Conservation (phyloP, 2,329 filamentous ascomycete genomes). For the Mollisiaceae sp. region DNA sequence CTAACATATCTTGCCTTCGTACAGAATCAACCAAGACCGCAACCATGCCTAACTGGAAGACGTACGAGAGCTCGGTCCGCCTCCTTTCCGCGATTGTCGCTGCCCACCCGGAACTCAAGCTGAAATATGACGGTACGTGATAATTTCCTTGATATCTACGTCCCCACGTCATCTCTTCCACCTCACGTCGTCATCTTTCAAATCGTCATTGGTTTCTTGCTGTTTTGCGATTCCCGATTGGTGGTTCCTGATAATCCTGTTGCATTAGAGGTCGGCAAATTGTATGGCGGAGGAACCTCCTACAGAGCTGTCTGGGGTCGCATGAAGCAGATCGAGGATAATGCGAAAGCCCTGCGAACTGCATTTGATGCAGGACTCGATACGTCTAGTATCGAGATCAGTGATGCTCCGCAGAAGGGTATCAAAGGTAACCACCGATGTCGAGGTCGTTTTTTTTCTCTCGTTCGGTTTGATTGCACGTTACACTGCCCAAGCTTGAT, state of each 20-base stretch:
- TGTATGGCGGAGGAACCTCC: constrained; percentile 32
- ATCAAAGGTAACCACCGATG: constrained; percentile 24
- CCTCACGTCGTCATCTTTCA: neutral
- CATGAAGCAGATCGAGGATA: constrained; percentile 30
- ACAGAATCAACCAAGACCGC: constrained; percentile 18
- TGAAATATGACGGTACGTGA: constrained; percentile 66
- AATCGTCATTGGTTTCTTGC: neutral
- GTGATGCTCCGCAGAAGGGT: constrained; percentile 10
- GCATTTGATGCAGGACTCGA: constrained; percentile 35
- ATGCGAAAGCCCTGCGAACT: constrained; percentile 27
- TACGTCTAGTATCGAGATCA: constrained; percentile 29
- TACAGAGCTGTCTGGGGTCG: constrained; percentile 34
- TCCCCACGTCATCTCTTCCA: neutral
- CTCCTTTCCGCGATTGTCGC: constrained; percentile 66
- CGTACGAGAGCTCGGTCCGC: constrained; percentile 63
- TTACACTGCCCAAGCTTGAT: constrained; percentile 7
- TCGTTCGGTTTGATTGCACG: constrained; percentile 12
- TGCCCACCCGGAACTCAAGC: constrained; percentile 57
- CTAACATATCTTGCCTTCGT: constrained; percentile 9
- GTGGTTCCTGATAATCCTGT: constrained; percentile 25
- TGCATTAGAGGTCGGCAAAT: constrained; percentile 28
- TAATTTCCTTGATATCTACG: constrained; percentile 12
- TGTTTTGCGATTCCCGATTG: constrained; percentile 11
- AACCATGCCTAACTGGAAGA: constrained; percentile 63
- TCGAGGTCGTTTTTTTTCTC: neutral